phyloP scores from a whole-genome alignment of 306 rosid genomes.

The Crotalaria pallida region DNA sequence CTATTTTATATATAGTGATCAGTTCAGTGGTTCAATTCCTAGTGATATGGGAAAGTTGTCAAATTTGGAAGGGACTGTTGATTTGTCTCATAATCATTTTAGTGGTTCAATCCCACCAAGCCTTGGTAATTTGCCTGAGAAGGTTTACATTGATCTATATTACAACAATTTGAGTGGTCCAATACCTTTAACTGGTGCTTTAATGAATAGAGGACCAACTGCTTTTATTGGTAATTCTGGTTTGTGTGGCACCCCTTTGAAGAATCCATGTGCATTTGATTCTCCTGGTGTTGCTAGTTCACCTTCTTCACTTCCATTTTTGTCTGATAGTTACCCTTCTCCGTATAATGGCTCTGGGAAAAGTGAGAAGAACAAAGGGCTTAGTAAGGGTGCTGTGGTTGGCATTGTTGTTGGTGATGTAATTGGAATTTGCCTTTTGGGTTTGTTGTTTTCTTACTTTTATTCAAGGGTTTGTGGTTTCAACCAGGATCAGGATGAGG shows the following conservation, averaged over 20 bases:
- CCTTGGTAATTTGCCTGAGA: slow-evolving; percentile 70
- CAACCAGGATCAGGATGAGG: slow-evolving; percentile 45
- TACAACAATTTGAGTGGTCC: slow-evolving; percentile 64
- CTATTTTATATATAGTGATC: too few species aligned
- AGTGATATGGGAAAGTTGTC: slow-evolving; percentile 60
- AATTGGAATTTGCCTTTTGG: slow-evolving; percentile 80
- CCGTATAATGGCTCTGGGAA: slow-evolving; percentile 27
- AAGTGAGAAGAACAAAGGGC: slow-evolving; percentile 50
- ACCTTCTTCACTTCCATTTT: slow-evolving; percentile 56
- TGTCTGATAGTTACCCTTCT: slow-evolving; percentile 56
- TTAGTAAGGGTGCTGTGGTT: slow-evolving; percentile 62
- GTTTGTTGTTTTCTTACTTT: slow-evolving; percentile 80
- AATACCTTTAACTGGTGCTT: slow-evolving; percentile 71
- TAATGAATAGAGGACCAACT: slow-evolving; percentile 80
- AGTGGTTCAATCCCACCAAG: slow-evolving; percentile 68
- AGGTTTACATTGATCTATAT: slow-evolving; percentile 75
- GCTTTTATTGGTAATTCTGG: slow-evolving; percentile 78
- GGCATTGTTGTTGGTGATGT: slow-evolving; percentile 76
- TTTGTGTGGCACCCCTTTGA: slow-evolving; percentile 94
- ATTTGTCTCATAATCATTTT: slow-evolving; percentile 65
- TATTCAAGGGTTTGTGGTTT: slow-evolving; percentile 65
- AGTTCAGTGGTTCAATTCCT: slow-evolving; percentile 61
- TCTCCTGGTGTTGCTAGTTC: slow-evolving; percentile 41
- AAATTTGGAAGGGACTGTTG: slow-evolving; percentile 67
- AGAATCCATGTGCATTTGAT: slow-evolving; percentile 69